Evolutionary conservation across 1,139 yeast genomes (phyloP).

Genomic region (Pichia sp.): DNA sequence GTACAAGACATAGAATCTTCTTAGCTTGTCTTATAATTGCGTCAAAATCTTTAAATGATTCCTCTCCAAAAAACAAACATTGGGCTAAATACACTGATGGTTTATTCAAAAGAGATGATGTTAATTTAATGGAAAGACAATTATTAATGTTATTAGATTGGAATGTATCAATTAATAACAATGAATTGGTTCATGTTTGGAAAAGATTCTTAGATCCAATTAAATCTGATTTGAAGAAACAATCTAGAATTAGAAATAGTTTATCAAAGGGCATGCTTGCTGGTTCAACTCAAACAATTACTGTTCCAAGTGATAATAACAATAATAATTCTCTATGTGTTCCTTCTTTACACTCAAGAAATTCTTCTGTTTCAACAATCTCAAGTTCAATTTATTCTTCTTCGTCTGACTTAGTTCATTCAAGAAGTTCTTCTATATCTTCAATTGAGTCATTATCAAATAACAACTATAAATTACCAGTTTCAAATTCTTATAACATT

Average conservation of each 20-base stretch:
- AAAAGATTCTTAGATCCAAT: slow-evolving; percentile 57
- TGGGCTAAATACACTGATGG: slow-evolving; percentile 79
- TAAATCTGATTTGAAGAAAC: slow-evolving; percentile 45
- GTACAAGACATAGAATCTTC: slow-evolving; percentile 71
- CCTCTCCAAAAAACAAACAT: slow-evolving; percentile 68
- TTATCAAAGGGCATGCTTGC: slow-evolving; percentile 25
- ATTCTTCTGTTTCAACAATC: slow-evolving; percentile 24
- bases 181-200: slow-evolving; percentile 46
- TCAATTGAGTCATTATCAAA: slow-evolving; percentile 16
- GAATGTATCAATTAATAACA: slow-evolving; percentile 54
- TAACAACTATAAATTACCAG: neutral
- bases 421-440: slow-evolving; percentile 27
- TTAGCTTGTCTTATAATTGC: slow-evolving; percentile 67
- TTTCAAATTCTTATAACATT: neutral
- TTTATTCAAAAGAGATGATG: slow-evolving; percentile 57
- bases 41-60: slow-evolving; percentile 70
- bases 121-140: slow-evolving; percentile 77
- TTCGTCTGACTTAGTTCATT: slow-evolving; percentile 13
- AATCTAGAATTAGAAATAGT: slow-evolving; percentile 26
- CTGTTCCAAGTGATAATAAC: slow-evolving; percentile 10
- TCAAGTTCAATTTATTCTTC: slow-evolving; percentile 15
- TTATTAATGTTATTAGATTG: slow-evolving; percentile 60
- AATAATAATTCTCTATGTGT: slow-evolving; percentile 1
- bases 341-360: slow-evolving; percentile 22
- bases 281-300: slow-evolving; percentile 26